A percentile compares a stretch with the other conserved stretches of the same genome.
Evolutionary conservation across 139 green algal species (phyloP).

Genomic region (Haematococcus sp.): DNA sequence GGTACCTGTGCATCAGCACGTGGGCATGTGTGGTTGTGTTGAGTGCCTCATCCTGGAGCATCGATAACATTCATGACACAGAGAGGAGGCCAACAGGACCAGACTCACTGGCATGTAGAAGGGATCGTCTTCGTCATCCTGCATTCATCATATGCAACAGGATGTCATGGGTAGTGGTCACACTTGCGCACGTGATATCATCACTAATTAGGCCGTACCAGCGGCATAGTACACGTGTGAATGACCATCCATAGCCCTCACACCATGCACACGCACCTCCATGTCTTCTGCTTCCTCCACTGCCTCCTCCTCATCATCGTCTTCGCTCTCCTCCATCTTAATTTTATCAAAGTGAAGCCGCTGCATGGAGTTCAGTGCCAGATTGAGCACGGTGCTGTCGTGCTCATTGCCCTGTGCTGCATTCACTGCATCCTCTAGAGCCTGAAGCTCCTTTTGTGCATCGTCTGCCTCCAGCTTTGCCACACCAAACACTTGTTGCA

Average conservation of each 20-base stretch:
- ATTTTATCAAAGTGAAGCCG: constrained; percentile 22
- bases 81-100: too few relatives aligned
- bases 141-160: too few relatives aligned
- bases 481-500: constrained; percentile 14
- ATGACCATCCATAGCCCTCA: not conserved
- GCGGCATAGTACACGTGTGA: constrained; percentile 1
- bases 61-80: too few relatives aligned
- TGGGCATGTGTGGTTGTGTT: too few relatives aligned
- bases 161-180: too few relatives aligned
- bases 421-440: not conserved
- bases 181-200: too few relatives aligned
- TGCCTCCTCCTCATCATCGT: not conserved
- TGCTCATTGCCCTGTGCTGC: not conserved
- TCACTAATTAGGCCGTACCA: too few relatives aligned
- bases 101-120: constrained; percentile 53
- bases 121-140: constrained; percentile 36
- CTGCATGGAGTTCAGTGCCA: constrained; percentile 33
- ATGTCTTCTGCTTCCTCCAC: not conserved
- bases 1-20: too few relatives aligned
- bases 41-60: too few relatives aligned
- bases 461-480: constrained; percentile 5
- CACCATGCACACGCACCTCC: not conserved
- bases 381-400: not conserved
- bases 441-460: not conserved
- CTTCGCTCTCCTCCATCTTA: not conserved